phyloP scores from a whole-genome alignment of 2,329 filamentous ascomycete species.

The Monascus ruber region DNA sequence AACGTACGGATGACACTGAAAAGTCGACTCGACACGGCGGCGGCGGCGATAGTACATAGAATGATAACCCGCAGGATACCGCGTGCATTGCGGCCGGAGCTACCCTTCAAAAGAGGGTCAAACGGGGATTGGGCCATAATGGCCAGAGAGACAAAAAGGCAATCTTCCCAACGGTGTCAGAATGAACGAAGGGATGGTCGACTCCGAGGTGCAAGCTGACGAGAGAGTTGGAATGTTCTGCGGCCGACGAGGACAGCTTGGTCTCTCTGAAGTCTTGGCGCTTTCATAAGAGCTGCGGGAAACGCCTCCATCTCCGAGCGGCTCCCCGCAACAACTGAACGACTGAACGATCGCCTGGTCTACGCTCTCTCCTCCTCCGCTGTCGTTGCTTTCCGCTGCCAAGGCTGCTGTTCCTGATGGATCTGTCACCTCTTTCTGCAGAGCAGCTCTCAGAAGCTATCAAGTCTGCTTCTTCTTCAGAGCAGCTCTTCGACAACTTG shows the following conservation, averaged over 20 bases:
- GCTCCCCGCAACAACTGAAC: slow-evolving; percentile 10
- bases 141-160: slow-evolving; percentile 22
- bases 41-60: slow-evolving; percentile 78
- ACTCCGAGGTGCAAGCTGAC: slow-evolving; percentile 7
- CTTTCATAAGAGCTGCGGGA: slow-evolving; percentile 10
- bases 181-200: slow-evolving; percentile 14
- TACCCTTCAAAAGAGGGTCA: slow-evolving; percentile 60
- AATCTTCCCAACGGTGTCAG: slow-evolving; percentile 17
- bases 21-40: slow-evolving; percentile 82
- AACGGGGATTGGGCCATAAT: slow-evolving; percentile 37
- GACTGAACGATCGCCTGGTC: neutral
- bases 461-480: slow-evolving; percentile 16
- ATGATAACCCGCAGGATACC: slow-evolving; percentile 82
- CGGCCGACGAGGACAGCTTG: slow-evolving; percentile 20
- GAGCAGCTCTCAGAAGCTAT: slow-evolving; percentile 20
- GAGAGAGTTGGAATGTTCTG: slow-evolving; percentile 3
- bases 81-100: slow-evolving; percentile 68
- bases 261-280: slow-evolving; percentile 32
- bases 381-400: neutral
- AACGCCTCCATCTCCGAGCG: slow-evolving; percentile 17
- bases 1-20: slow-evolving; percentile 94
- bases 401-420: slow-evolving; percentile 11
- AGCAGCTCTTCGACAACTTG: slow-evolving; percentile 24
- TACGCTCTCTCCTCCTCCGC: neutral
- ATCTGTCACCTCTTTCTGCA: slow-evolving; percentile 17